Percentiles rank a stretch among this genome's conserved stretches.
Conservation (phyloP, 257 asterid species). For the Perilla frutescens region DNA sequence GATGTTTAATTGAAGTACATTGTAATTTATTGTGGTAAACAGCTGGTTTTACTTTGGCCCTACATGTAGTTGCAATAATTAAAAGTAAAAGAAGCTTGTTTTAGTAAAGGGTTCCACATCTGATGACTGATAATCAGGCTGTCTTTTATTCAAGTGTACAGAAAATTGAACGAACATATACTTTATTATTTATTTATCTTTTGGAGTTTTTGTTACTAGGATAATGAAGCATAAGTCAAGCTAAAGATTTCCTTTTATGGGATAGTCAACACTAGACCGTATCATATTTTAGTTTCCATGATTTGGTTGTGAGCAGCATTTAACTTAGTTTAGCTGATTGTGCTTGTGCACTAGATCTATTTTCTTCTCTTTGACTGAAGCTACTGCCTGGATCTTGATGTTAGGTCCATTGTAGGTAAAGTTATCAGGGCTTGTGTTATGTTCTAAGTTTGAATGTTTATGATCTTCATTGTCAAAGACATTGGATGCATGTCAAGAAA, state of each 20-base stretch:
- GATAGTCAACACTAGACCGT: background rate
- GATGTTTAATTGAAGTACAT: conserved; percentile 10
- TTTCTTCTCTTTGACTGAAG: background rate
- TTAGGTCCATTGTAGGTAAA: background rate
- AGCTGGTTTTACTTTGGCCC: conserved; percentile 1
- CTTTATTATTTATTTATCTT: background rate
- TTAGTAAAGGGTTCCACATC: background rate
- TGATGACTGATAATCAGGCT: background rate
- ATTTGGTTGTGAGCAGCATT: background rate
- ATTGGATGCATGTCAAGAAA: background rate
- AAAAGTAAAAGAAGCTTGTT: conserved; percentile 3
- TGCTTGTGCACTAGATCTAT: background rate
- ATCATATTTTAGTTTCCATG: conserved; percentile 2
- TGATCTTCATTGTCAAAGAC: background rate
- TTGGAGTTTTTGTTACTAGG: background rate
- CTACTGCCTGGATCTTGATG: background rate
- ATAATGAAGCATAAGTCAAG: background rate
- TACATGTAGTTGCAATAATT: conserved; percentile 9
- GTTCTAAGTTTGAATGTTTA: background rate
- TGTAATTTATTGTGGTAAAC: background rate
- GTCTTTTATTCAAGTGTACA: background rate
- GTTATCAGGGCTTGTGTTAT: background rate
- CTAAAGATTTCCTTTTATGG: conserved; percentile 14
- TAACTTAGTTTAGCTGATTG: background rate
- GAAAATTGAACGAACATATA: background rate